A percentile compares a stretch with the other conserved stretches of the same genome.
These are phyloP conservation scores for Mangifera indica DNA, from an alignment of 345 rosid genomes.

Conservation along the genomic window DNA sequence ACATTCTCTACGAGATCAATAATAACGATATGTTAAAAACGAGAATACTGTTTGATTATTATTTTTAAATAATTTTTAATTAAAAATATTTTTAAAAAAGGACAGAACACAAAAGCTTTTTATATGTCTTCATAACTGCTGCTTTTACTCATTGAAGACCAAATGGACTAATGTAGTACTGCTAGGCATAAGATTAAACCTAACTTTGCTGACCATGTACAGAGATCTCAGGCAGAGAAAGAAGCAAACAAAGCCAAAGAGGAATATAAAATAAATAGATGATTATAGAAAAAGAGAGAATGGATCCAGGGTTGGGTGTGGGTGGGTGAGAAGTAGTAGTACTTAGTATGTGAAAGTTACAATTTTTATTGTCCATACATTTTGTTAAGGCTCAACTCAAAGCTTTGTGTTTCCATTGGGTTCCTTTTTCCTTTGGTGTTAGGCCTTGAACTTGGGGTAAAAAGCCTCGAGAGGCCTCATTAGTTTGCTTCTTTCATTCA, in stretches of 20 bases:
- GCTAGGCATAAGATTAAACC: slow-evolving; percentile 18
- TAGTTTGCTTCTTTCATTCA: slow-evolving; percentile 19
- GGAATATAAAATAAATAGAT: not conserved
- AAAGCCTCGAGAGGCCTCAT: slow-evolving; percentile 18
- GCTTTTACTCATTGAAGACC: slow-evolving; percentile 19
- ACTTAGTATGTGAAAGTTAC: not conserved
- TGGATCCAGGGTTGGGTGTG: not conserved
- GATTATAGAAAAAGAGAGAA: slow-evolving; percentile 24
- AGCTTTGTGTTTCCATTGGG: slow-evolving; percentile 13
- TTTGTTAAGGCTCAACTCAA: slow-evolving; percentile 13
- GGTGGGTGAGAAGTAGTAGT: slow-evolving; percentile 26
- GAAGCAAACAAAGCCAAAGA: not conserved
- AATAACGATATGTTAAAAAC: not conserved
- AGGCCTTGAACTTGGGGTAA: slow-evolving; percentile 30
- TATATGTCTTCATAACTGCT: slow-evolving; percentile 7
- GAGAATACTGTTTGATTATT: not conserved
- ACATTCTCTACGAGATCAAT: slow-evolving; percentile 11
- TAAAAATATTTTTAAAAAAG: slow-evolving; percentile 1
- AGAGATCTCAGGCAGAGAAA: slow-evolving; percentile 4
- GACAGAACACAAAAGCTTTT: not conserved
- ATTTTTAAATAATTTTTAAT: not conserved
- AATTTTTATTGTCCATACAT: slow-evolving; percentile 3
- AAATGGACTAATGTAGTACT: slow-evolving; percentile 15
- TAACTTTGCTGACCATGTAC: slow-evolving; percentile 34
- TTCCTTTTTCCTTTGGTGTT: not conserved